phyloP scores from a whole-genome alignment of 139 green algal species.

The Chlorella sp. region DNA sequence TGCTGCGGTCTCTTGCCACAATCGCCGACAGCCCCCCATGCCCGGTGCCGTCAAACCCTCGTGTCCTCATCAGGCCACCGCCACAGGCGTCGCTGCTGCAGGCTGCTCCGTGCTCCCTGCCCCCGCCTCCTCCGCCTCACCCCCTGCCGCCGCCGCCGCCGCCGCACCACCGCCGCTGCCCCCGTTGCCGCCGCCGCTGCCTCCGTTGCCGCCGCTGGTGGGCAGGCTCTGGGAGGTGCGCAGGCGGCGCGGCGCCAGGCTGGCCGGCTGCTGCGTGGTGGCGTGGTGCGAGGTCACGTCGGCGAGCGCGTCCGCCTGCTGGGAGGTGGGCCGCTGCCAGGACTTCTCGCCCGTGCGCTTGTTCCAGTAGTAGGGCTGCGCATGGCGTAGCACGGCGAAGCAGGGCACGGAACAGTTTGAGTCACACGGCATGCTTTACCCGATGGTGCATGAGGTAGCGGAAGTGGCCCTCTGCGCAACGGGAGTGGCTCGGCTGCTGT shows the following conservation, averaged over 20 bases:
- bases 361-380: constrained; percentile 66
- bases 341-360: constrained; percentile 51
- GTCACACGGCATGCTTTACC: neutral
- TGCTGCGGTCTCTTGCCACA: too few species aligned
- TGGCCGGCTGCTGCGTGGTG: neutral
- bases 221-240: neutral
- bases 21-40: too few species aligned
- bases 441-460: neutral
- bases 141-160: neutral
- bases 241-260: neutral
- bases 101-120: too few species aligned
- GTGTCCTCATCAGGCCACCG: too few species aligned
- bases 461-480: neutral
- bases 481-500: neutral
- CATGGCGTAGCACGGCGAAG: neutral
- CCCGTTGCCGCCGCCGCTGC: neutral
- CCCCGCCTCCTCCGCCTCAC: neutral
- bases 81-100: too few species aligned
- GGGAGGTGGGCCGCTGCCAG: constrained; percentile 47
- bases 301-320: neutral
- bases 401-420: neutral
- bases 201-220: neutral
- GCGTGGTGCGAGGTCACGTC: neutral
- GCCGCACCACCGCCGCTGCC: neutral
- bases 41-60: too few species aligned